phyloP scores from a whole-genome alignment of 805 yeast genomes.

The Lachancea cidri region DNA sequence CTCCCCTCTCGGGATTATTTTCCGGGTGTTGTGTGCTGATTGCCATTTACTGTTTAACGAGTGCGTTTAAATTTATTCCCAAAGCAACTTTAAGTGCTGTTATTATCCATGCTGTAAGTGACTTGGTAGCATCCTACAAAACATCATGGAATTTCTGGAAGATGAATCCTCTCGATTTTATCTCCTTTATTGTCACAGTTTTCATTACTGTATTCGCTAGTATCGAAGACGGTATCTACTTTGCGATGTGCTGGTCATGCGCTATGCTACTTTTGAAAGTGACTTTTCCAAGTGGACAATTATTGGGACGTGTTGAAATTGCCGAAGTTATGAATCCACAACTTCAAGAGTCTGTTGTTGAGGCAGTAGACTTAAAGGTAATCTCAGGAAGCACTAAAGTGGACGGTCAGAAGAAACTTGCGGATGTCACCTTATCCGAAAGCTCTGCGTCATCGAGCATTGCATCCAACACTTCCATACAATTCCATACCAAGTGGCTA shows the following conservation, averaged over 20 bases:
- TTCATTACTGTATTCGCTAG: constrained; percentile 70
- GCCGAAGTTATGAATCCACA: constrained; percentile 50
- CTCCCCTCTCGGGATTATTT: constrained; percentile 88
- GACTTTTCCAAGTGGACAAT: constrained; percentile 76
- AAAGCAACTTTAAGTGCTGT: constrained; percentile 83
- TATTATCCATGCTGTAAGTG: constrained; percentile 90
- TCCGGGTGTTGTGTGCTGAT: constrained; percentile 85
- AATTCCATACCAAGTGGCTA: constrained; percentile 62
- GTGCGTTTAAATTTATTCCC: constrained; percentile 83
- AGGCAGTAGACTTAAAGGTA: not conserved
- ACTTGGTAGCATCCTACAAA: constrained; percentile 66
- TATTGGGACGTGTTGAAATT: constrained; percentile 72
- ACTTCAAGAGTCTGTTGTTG: not conserved
- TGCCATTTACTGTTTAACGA: constrained; percentile 79
- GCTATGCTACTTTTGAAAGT: constrained; percentile 68
- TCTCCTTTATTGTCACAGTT: constrained; percentile 68
- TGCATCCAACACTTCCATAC: constrained; percentile 17
- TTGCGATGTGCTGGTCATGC: constrained; percentile 79
- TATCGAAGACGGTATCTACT: constrained; percentile 86
- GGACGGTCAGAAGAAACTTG: not conserved
- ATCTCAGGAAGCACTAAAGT: not conserved
- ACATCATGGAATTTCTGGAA: constrained; percentile 67
- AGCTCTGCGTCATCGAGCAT: not conserved
- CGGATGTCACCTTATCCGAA: not conserved
- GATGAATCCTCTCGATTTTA: constrained; percentile 66